Conservation (phyloP, 2,329 filamentous ascomycete genomes). For the Ceratocystis cubensis region DNA sequence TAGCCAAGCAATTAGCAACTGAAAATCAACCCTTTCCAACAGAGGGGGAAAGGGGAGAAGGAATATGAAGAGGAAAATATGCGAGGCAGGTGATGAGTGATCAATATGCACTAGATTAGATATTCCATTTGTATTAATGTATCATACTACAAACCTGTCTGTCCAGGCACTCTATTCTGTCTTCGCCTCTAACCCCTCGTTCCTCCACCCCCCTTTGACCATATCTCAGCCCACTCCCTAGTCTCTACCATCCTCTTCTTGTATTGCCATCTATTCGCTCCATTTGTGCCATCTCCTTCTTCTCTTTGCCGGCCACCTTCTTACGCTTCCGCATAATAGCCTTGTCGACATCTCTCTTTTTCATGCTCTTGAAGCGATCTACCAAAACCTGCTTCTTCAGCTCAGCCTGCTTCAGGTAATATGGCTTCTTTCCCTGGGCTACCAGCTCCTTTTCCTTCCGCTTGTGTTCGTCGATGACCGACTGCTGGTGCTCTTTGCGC, state of each 20-base stretch:
- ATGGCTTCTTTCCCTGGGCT: slow-evolving; percentile 79
- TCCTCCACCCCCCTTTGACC: no score
- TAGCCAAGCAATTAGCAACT: slow-evolving; percentile 5
- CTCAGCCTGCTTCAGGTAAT: slow-evolving; percentile 84
- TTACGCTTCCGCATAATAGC: slow-evolving; percentile 78
- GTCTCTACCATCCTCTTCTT: slow-evolving; percentile 11
- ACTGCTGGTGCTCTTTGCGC: slow-evolving; percentile 55
- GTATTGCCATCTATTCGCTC: slow-evolving; percentile 25
- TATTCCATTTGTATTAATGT: neutral
- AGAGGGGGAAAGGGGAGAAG: neutral
- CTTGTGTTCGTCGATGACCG: slow-evolving; percentile 62
- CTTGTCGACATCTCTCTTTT: slow-evolving; percentile 70
- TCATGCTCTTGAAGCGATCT: slow-evolving; percentile 71
- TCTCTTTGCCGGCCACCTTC: slow-evolving; percentile 78
- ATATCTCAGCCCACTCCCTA: neutral
- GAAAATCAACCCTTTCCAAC: no score
- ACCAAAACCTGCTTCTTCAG: slow-evolving; percentile 75
- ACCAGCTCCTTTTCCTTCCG: slow-evolving; percentile 74
- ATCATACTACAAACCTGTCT: neutral
- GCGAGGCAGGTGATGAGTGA: neutral
- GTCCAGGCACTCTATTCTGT: neutral
- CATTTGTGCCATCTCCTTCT: slow-evolving; percentile 50
- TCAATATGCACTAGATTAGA: slow-evolving; percentile 3
- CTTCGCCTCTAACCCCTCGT: no score
- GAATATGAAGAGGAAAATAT: neutral